Evolutionary conservation across 306 rosid species (phyloP), one percentile per base, ranked within the genome.

Genomic region (Abrus precatorius): DNA sequence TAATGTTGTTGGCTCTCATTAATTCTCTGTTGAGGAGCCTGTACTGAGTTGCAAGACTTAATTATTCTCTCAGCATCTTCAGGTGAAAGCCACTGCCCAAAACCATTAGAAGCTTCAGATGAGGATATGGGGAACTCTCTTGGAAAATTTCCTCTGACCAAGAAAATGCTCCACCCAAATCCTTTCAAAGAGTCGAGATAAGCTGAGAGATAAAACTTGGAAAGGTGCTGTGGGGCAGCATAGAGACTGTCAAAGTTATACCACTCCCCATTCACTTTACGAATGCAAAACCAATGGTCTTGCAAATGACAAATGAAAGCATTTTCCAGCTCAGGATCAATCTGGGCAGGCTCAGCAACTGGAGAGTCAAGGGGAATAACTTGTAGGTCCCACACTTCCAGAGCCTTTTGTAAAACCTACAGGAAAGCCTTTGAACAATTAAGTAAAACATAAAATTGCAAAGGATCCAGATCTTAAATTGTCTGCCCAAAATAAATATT

Each of bases 311-410:
- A 96, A 61, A 96, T 96, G 75, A 93, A 96, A 53, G 97, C 99
- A 84, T 85, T 93, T 86, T 92, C 97, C 61, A 86, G 87, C 86
- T 93, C 98, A n/a, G 97, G 99, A 80, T 96, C 98, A 48, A 96
- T 89, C 85, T 93, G 99, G 62, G 99, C 99, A 56, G 96, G 98
- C 85, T 90, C 99, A 12, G 98, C 98, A 81, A 92, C 90, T 0
- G 99, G 99, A 43, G 99, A 96, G 79, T 92, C 93, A 48, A 96
- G 92, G n/a, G 99, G 98, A 76, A 96, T 96, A 78, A 96, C 99
- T 84, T 93, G 97, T 48, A 96, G 88, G 86, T 93, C 98, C 99
- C 99, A 96, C 68, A 96, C 99, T 84, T 96, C 97, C 85, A 96
- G 74, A 60, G 99, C 99, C 90, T 88, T 96, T 83, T 96, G 92